Evolutionary conservation across 495 filamentous ascomycete genomes (phyloP).

Genomic region (Trichoderma orchidacearum): DNA sequence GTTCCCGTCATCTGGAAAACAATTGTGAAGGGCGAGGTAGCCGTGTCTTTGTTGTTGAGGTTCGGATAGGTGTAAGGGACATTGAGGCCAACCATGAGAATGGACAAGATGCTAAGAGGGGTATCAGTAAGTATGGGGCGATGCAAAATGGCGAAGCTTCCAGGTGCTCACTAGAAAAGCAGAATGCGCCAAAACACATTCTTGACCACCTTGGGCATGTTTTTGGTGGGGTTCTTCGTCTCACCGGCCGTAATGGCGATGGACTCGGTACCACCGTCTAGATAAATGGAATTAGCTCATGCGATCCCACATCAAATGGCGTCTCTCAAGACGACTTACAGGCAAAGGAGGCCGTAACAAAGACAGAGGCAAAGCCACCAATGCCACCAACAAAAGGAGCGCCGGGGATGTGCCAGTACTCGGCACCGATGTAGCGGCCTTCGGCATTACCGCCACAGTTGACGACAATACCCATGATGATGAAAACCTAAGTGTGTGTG

Average conservation of each 20-base stretch:
- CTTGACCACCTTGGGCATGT: conserved; percentile 22
- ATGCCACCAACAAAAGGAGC: conserved; percentile 9
- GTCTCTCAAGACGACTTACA: neutral
- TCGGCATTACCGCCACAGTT: conserved; percentile 44
- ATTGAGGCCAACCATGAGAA: conserved; percentile 47
- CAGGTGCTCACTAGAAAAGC: conserved; percentile 33
- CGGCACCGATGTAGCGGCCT: conserved; percentile 49
- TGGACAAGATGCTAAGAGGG: conserved; percentile 28
- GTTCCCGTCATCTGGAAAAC: conserved; percentile 44
- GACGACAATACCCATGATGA: conserved; percentile 39
- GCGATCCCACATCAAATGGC: no score
- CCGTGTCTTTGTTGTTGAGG: conserved; percentile 30
- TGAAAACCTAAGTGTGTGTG: conserved; percentile 27
- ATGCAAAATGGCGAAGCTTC: neutral
- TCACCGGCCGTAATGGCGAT: conserved; percentile 48
- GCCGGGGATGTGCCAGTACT: conserved; percentile 23
- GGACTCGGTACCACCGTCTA: conserved; percentile 30
- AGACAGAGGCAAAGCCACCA: conserved; percentile 10
- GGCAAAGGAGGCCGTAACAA: conserved; percentile 15
- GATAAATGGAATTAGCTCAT: neutral
- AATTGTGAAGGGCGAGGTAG: conserved; percentile 48
- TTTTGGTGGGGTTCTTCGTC: conserved; percentile 37
- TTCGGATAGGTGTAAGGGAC: conserved; percentile 33
- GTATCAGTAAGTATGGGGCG: neutral
- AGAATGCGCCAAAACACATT: conserved; percentile 40